Percentiles rank a stretch among this genome's conserved stretches.
Conservation (phyloP, 2,329 filamentous ascomycete species). For the Colletotrichum chlorophyti region DNA sequence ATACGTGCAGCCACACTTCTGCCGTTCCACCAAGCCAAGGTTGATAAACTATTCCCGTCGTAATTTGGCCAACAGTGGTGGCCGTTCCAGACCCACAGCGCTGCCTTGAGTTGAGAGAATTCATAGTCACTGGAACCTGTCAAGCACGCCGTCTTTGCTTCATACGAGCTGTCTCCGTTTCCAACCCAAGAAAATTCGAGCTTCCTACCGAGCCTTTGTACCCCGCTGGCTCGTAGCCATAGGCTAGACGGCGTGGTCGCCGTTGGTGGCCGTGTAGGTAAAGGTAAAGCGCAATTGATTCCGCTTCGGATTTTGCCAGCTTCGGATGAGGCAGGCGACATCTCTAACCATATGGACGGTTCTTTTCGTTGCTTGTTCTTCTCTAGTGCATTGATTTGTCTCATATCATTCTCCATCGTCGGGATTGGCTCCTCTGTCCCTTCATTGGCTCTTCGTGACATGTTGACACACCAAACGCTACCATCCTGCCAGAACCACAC, state of each 20-base stretch:
- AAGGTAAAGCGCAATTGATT: not conserved
- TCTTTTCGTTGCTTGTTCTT: constrained; percentile 7
- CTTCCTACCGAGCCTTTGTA: not conserved
- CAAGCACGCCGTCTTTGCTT: constrained; percentile 7
- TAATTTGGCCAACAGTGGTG: constrained; percentile 28
- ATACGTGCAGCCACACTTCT: constrained; percentile 25
- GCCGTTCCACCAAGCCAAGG: constrained; percentile 32
- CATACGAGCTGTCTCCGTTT: constrained; percentile 22
- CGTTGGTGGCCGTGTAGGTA: constrained; percentile 4
- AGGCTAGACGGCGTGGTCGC: constrained; percentile 2
- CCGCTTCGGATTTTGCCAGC: not conserved
- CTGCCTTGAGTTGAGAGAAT: not conserved
- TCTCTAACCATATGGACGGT: constrained; percentile 3
- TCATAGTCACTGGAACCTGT: not conserved
- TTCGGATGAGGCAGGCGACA: not conserved
- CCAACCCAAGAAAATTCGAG: not conserved
- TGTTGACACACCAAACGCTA: not conserved
- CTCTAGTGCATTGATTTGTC: not conserved
- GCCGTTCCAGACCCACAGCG: not conserved
- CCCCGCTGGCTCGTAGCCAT: not conserved
- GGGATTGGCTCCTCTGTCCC: not conserved
- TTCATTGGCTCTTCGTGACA: constrained; percentile 13
- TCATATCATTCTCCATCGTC: not conserved
- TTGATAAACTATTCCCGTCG: constrained; percentile 13
- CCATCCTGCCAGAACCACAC: constrained; percentile 3